Base-by-base conservation (phyloP, 2,329 filamentous ascomycete species). In the Talaromyces sp. region DNA sequence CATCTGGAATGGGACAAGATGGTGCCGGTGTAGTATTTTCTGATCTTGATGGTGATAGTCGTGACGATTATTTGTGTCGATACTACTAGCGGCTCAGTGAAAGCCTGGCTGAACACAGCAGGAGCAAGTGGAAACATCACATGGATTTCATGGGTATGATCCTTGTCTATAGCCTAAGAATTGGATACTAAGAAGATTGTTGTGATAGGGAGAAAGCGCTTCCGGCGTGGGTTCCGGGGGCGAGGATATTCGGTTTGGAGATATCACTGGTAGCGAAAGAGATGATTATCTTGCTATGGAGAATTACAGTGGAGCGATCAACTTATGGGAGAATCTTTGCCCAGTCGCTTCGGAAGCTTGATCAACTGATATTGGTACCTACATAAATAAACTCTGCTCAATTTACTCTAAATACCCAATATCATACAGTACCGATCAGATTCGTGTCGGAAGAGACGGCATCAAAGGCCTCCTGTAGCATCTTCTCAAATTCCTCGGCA, bases 401-500 rank as follows among this genome's bases (percentile, higher is more conserved):
- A 0, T 2, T 10, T 32, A 8, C 36, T 39, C 36, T 17, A 39
- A 39, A 39, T 2, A 5, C 7, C 36, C 7, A 8, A 2, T 39
- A 15, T 17, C 36, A 39, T 39, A 36, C 36, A 39, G 15, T 39
- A 8, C 15, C 27, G 28, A 33, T 11, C 17, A 59, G 10, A 33
- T 59, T 59, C 5, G 4, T 32, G 42, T 55, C 58, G 9, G 51
- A 59, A 25, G 52, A 55, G 42, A 59, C 36, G 19, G 27, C 13
- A 33, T 55, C 58, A 22, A 55, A 55, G 27, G 58, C 58, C 51
- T 47, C 58, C 28, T 49, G 27, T 13, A 59, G 33, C 51, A 59
- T 36, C 7, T 55, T 13, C 36, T 59, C 51, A 47, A 59, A 59
- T 11, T 33, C 4, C 7, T 59, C 28, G 2, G 33, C 11, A 19